Evolutionary conservation across 352 stramenopile genomes (phyloP), one percentile per base, ranked within the genome.

Genomic region (Phytophthora citricola): DNA sequence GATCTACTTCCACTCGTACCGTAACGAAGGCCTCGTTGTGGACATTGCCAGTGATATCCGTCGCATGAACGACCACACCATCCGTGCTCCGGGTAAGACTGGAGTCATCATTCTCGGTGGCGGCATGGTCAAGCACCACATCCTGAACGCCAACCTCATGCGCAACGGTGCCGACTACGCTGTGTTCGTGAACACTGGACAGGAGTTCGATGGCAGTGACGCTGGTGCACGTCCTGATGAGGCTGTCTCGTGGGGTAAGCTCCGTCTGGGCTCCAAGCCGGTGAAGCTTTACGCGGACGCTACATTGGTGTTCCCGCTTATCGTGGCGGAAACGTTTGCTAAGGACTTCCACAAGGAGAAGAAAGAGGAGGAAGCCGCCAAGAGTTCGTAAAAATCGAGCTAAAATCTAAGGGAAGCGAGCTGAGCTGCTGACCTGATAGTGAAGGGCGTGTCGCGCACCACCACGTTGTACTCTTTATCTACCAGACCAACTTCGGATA

Each of bases 1-100:
- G 98, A 93, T 99, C n/a, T 99, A 99, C 86, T 99, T 99, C 73
- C 97, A 99, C 78, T 99, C 95, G 58, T 99, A 99, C 87, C 98
- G 98, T 71, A 92, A 98, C 20, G 89, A 94, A 41, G 98, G 98
- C 3, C 97, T 99, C 48, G 73, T 99, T 8, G 67, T 99, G 9
- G 98, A 99, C 70, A 98, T 99, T 61, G 92, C 90, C 15, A 90
- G 94, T 50, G 98, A 99, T 73, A 99, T 99, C 68, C 95, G 97
- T 32, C 75, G 73, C 27, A 98, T 99, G 64, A 99, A 99, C 72
- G 97, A 99, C 76, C 86, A 98, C 36, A 97, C 97, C 2, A 97
- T 99, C 51, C 89, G 91, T 51, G 96, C 97, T 26, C 90, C 98
- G 38, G 87, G 87, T 58, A 89, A 83, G 50, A 99, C 97, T 5